phyloP scores from a whole-genome alignment of 768 basidiomycete species.

The Galerina sulciceps region DNA sequence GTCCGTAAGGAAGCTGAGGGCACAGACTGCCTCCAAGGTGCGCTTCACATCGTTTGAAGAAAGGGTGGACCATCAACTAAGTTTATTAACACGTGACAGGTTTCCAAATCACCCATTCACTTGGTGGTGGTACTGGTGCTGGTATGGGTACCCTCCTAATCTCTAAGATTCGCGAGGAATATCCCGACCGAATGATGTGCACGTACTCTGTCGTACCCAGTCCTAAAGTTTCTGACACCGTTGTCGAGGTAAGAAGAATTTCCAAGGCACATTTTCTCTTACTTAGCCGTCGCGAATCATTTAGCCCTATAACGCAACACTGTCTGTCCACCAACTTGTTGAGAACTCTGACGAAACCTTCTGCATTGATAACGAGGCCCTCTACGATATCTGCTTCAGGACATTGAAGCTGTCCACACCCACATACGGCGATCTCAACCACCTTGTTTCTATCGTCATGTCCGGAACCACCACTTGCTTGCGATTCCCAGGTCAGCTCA shows the following conservation, averaged over 20 bases:
- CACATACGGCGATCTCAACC: constrained; percentile 97
- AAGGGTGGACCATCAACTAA: constrained; percentile 5
- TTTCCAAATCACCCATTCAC: constrained; percentile 98
- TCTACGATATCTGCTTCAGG: constrained; percentile 99
- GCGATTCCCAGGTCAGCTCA: constrained; percentile 99
- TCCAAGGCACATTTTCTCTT: not conserved
- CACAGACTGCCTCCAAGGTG: constrained; percentile 95
- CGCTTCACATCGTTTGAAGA: constrained; percentile 1
- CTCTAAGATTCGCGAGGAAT: constrained; percentile 99
- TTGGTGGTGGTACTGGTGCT: constrained; percentile 99
- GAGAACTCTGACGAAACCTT: constrained; percentile 99
- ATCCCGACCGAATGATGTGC: constrained; percentile 99
- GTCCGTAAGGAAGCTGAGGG: constrained; percentile 99
- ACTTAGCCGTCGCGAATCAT: not conserved
- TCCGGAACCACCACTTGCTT: constrained; percentile 98
- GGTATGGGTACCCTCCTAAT: constrained; percentile 99
- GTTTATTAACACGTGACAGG: constrained; percentile 52
- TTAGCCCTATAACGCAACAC: constrained; percentile 97
- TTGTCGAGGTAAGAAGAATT: constrained; percentile 76
- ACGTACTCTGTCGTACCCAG: constrained; percentile 98
- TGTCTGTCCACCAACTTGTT: constrained; percentile 97
- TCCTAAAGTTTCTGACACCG: constrained; percentile 98
- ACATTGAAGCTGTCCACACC: constrained; percentile 96
- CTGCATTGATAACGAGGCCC: constrained; percentile 99
- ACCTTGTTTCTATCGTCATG: constrained; percentile 98